Conservation (phyloP, 306 rosid genomes). For the Malus domestica region ASM211411v1 NC_041805.1:9544001-9544500, state of each 20-base stretch:
- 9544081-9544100: too few relatives aligned
- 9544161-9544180: too few relatives aligned
- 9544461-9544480: background rate
- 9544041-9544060: too few relatives aligned
- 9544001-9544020: too few relatives aligned
- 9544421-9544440: background rate
- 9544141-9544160: too few relatives aligned
- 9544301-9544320: background rate
- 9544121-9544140: too few relatives aligned
- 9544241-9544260: background rate
- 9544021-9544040: too few relatives aligned
- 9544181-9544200: too few relatives aligned
- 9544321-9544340: conserved; percentile 11
- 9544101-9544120: too few relatives aligned
- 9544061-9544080: too few relatives aligned
- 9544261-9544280: background rate
- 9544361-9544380: background rate
- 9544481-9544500: background rate
- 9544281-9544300: background rate
- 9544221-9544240: background rate
- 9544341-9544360: background rate
- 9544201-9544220: background rate
- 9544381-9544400: background rate
- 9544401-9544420: background rate
- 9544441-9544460: background rate